Evolutionary conservation across 2,329 filamentous ascomycete species (phyloP).

Genomic region (Hysterium pulicare): DNA sequence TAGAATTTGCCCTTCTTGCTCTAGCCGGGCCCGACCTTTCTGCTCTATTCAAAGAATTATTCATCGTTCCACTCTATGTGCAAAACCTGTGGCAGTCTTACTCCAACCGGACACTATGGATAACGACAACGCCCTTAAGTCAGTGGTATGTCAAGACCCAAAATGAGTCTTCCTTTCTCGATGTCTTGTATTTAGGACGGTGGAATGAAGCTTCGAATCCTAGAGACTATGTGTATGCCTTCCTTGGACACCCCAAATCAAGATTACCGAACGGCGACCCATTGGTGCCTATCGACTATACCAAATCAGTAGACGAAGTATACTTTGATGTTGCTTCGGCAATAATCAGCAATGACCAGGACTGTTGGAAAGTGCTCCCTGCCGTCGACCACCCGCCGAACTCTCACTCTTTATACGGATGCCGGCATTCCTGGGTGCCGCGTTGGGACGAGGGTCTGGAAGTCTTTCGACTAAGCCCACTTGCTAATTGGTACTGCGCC

Average conservation of each 20-base stretch:
- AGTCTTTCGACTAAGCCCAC: neutral
- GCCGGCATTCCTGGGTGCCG: neutral
- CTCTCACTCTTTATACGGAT: neutral
- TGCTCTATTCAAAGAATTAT: too few relatives aligned
- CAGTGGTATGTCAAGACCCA: too few relatives aligned
- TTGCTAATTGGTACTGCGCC: neutral
- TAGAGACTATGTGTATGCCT: slow-evolving; percentile 1
- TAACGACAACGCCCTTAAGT: too few relatives aligned
- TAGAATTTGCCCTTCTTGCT: neutral
- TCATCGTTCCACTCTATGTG: neutral
- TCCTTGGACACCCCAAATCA: neutral
- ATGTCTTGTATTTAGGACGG: neutral
- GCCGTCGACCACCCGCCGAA: neutral
- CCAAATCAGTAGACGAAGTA: neutral
- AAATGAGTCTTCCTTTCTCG: neutral
- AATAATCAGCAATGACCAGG: neutral
- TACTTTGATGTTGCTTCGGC: neutral
- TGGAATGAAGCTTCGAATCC: neutral
- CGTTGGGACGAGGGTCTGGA: neutral
- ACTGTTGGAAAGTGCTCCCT: neutral
- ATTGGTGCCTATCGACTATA: neutral
- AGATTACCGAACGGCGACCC: neutral
- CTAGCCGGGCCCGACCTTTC: too few relatives aligned
- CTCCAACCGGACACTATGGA: too few relatives aligned
- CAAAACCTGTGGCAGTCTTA: neutral